Evolutionary conservation across 2,329 filamentous ascomycete species (phyloP), one percentile per base, ranked within the genome.

Genomic region (Diaporthe nobilis): DNA sequence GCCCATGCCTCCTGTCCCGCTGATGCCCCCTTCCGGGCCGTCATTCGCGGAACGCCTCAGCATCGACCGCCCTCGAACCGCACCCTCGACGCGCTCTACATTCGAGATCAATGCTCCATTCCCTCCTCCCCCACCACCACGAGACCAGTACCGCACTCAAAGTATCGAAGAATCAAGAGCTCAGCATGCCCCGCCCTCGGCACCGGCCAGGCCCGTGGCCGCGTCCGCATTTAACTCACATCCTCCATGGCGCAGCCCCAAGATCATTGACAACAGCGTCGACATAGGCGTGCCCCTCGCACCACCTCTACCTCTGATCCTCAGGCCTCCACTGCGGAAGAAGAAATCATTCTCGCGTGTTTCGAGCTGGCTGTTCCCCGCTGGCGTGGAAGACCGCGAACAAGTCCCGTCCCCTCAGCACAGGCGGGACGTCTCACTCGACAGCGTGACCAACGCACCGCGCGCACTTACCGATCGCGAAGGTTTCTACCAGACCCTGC

Each of bases 331-430:
- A 2, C 81, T 92, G 77, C 86, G 91, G 75, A 92, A 92, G 85
- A 93, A 92, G 86, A 93, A 92, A 80, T 92, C 91, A 0, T 92
- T 93, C 80, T 91, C 90, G 13, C 86, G 88, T 22, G 89, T 92
- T 12, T 92, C 91, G 3, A 87, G 82, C 78, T 92, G 91, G 90
- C 84, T 92, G 37, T 90, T 89, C 78, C 85, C 88, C 60, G 81
- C 83, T 25, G 79, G 80, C 44, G 80, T 73, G 63, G 79, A 84
- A 49, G 71, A 73, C 37, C 58, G 58, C 25, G 58, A 65, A 34
- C 58, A 20, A 7, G 57, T 51, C n/a, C 37, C 58, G 25, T 34
- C 71, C 7, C 58, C 82, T 57, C 80, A 85, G 67, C 82, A 84
- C 72, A 82, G 80, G 44, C 82, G 82, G 25, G 85, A 86, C 70